Evolutionary conservation across 2,329 filamentous ascomycete species (phyloP).

Genomic region (Cytospora schulzeri): DNA sequence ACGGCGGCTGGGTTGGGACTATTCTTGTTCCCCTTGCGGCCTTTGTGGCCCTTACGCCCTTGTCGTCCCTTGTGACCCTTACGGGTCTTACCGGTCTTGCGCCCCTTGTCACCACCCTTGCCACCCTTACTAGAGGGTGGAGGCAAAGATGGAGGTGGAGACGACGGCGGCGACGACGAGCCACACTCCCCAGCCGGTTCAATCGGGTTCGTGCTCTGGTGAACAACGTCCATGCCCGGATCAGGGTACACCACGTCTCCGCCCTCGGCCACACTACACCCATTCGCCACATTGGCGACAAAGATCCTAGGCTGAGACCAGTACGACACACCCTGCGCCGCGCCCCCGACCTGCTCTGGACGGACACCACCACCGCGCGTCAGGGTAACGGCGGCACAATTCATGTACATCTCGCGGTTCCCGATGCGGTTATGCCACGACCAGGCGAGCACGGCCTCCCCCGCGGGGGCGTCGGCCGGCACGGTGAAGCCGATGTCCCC

Average conservation of each 20-base stretch:
- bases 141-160: no score
- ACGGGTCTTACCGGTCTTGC: slow-evolving; percentile 29
- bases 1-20: no score
- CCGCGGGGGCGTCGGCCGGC: slow-evolving; percentile 60
- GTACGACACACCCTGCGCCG: slow-evolving; percentile 46
- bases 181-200: slow-evolving; percentile 42
- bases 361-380: slow-evolving; percentile 36
- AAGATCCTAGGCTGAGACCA: slow-evolving; percentile 66
- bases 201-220: slow-evolving; percentile 40
- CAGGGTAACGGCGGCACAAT: slow-evolving; percentile 74
- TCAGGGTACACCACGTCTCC: slow-evolving; percentile 66
- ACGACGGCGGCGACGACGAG: slow-evolving; percentile 25
- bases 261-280: slow-evolving; percentile 60
- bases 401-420: slow-evolving; percentile 87
- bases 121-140: no score
- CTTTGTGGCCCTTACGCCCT: no score
- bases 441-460: slow-evolving; percentile 72
- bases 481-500: slow-evolving; percentile 66
- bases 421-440: slow-evolving; percentile 76
- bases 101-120: slow-evolving; percentile 33
- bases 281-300: slow-evolving; percentile 65
- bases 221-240: slow-evolving; percentile 59
- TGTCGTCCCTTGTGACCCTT: slow-evolving; percentile 28
- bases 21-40: no score
- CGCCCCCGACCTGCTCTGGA: slow-evolving; percentile 24